Evolutionary conservation across 1,284 basidiomycete genomes (phyloP).

Genomic region (Exobasidium rhododendri): DNA sequence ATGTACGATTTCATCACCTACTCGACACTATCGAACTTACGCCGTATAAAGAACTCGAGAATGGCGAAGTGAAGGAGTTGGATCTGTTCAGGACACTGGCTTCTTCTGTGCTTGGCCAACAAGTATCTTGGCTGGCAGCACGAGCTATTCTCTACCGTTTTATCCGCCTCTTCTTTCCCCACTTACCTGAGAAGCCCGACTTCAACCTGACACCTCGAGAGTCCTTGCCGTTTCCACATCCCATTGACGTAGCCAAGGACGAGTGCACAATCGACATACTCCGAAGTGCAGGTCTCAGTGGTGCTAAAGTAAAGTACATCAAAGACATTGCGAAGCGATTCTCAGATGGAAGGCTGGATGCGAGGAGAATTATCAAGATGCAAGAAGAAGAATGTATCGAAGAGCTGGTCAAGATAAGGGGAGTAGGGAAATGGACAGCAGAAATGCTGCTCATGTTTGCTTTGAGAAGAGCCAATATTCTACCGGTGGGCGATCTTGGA

Average conservation of each 20-base stretch:
- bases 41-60: conserved; percentile 63
- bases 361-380: conserved; percentile 34
- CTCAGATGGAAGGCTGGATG: conserved; percentile 45
- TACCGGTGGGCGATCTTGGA: conserved; percentile 49
- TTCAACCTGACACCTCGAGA: conserved; percentile 40
- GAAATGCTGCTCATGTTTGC: conserved; percentile 54
- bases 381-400: conserved; percentile 42
- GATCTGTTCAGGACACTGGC: conserved; percentile 58
- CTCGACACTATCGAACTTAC: conserved; percentile 68
- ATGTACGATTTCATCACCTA: conserved; percentile 69
- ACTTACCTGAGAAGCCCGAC: conserved; percentile 42
- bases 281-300: conserved; percentile 44
- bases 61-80: conserved; percentile 57
- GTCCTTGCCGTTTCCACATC: conserved; percentile 46
- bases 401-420: conserved; percentile 57
- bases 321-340: conserved; percentile 45
- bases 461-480: conserved; percentile 43
- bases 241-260: conserved; percentile 25
- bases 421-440: conserved; percentile 52
- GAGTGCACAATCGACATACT: conserved; percentile 29
- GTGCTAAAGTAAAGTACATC: conserved; percentile 48
- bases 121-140: conserved; percentile 87
- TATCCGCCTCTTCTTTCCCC: conserved; percentile 56
- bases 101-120: conserved; percentile 74
- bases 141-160: conserved; percentile 81